These are phyloP conservation scores for Durio zibethinus DNA, from an alignment of 345 rosid genomes.

Conservation along the genomic window DNA sequence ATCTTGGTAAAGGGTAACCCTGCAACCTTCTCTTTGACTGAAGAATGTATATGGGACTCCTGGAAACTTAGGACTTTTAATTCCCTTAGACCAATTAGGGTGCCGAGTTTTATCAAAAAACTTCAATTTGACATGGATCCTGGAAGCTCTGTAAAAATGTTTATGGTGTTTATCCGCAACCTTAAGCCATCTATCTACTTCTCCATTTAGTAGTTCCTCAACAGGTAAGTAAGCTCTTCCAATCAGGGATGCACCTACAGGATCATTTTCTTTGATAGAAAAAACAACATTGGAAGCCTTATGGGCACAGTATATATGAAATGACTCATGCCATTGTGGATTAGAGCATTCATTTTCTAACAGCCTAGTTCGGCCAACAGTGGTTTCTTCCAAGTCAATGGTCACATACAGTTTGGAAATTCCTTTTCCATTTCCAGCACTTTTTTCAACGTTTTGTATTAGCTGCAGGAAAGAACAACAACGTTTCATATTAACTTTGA, in stretches of 20 bases:
- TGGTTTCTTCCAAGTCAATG: slow-evolving; percentile 36
- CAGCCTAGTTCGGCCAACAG: slow-evolving; percentile 37
- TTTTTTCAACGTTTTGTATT: slow-evolving; percentile 24
- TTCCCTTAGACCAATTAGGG: slow-evolving; percentile 45
- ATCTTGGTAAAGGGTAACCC: slow-evolving; percentile 55
- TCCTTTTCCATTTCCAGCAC: slow-evolving; percentile 23
- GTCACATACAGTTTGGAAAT: slow-evolving; percentile 33
- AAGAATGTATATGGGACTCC: slow-evolving; percentile 54
- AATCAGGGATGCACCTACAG: slow-evolving; percentile 30
- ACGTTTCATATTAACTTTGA: background rate
- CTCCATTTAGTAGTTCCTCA: slow-evolving; percentile 31
- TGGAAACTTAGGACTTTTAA: slow-evolving; percentile 30
- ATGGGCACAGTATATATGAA: slow-evolving; percentile 49
- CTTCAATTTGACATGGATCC: slow-evolving; percentile 40
- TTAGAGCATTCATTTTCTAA: slow-evolving; percentile 22
- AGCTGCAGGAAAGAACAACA: slow-evolving; percentile 12
- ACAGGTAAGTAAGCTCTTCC: slow-evolving; percentile 48
- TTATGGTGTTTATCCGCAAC: slow-evolving; percentile 23
- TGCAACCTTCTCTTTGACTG: slow-evolving; percentile 41
- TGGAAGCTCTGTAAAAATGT: slow-evolving; percentile 25
- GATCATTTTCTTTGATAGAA: slow-evolving; percentile 38
- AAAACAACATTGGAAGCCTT: slow-evolving; percentile 41
- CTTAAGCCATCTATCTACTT: slow-evolving; percentile 39
- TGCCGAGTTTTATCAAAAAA: slow-evolving; percentile 29
- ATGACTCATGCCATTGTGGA: slow-evolving; percentile 40